Evolutionary conservation across 345 rosid species (phyloP), one percentile per base, ranked within the genome.

Genomic region (Ceriops zippeliana): DNA sequence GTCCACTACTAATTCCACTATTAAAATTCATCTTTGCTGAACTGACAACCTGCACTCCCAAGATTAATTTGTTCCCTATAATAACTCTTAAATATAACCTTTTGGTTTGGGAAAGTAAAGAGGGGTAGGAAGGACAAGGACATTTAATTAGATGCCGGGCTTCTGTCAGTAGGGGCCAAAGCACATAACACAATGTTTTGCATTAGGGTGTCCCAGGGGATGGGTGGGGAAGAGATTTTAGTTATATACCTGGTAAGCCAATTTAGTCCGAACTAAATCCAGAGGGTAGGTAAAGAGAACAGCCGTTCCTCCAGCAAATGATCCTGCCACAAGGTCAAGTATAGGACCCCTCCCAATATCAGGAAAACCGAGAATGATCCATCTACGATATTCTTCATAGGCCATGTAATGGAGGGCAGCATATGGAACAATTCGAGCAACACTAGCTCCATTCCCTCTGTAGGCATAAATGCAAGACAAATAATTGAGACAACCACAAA

Each of bases 331-430:
- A 46, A 93, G 95, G 86, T 91, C 98, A 54, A 91, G 98, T 28
- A 82, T 85, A 51, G 97, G 95, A 47, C 97, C 97, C 71, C 92
- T 89, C 21, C 83, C 86, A 56, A 80, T 68, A 62, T 83, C 81
- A 17, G 92, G 95, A 68, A 82, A 83, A 60, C 76, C 51, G 7
- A 57, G 71, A 71, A 93, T 91, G 72, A 91, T 91, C 96, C 95
- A 93, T 80, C 96, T 86, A 24, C 98, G 85, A 67, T 93, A 91
- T 73, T 93, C 84, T 63, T 93, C 98, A 46, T 93, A 93, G 62
- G 96, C 79, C 98, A 91, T 93, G 70, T 88, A 93, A 80, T 93
- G 97, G 72, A 91, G 96, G 5, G 96, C 98, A 11, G 97, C 98
- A 66, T 93, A 89, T 1, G 98, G 97, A 53, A 89, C 90, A 68